A percentile compares a stretch with the other conserved stretches of the same genome.
phyloP scores from a whole-genome alignment of 106 monocot species.

The Dactylorhiza incarnata region DNA sequence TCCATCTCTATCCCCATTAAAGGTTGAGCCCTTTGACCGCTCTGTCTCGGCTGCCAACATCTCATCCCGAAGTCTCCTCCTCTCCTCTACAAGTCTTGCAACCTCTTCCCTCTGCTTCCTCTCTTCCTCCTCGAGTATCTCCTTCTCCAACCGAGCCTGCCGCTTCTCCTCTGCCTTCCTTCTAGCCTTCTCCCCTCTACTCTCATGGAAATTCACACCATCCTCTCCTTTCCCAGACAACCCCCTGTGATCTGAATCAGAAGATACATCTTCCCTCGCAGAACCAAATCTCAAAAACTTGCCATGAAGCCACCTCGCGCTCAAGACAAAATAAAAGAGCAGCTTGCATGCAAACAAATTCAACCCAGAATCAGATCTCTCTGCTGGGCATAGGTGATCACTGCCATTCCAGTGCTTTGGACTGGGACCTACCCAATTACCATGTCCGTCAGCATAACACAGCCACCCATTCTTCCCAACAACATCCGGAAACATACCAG shows the following conservation, averaged over 20 bases:
- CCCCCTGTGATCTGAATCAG: conserved; percentile 34
- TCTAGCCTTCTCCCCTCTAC: conserved; percentile 62
- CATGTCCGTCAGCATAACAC: conserved; percentile 4
- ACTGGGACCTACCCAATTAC: not conserved
- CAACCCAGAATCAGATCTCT: conserved; percentile 17
- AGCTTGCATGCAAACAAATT: not conserved
- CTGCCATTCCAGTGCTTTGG: not conserved
- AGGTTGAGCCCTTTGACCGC: conserved; percentile 11
- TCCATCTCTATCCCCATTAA: conserved; percentile 33
- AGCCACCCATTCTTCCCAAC: conserved; percentile 2
- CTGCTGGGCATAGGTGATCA: not conserved
- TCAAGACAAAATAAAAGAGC: not conserved
- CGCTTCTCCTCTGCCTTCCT: conserved; percentile 94
- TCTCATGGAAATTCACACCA: conserved; percentile 50
- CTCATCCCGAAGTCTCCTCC: conserved; percentile 74
- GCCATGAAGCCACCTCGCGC: conserved; percentile 11
- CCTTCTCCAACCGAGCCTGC: conserved; percentile 76
- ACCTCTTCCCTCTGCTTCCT: conserved; percentile 93
- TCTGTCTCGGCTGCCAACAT: conserved; percentile 60
- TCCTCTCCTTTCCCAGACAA: conserved; percentile 35
- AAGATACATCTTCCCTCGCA: conserved; percentile 28
- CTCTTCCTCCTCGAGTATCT: conserved; percentile 92
- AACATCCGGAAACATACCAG: conserved; percentile 1
- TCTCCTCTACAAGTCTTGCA: conserved; percentile 79
- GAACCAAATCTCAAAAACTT: conserved; percentile 19